These are phyloP conservation scores for Ehretia macrophylla DNA, from an alignment of 257 asterid genomes.

Conservation along the genomic window DNA sequence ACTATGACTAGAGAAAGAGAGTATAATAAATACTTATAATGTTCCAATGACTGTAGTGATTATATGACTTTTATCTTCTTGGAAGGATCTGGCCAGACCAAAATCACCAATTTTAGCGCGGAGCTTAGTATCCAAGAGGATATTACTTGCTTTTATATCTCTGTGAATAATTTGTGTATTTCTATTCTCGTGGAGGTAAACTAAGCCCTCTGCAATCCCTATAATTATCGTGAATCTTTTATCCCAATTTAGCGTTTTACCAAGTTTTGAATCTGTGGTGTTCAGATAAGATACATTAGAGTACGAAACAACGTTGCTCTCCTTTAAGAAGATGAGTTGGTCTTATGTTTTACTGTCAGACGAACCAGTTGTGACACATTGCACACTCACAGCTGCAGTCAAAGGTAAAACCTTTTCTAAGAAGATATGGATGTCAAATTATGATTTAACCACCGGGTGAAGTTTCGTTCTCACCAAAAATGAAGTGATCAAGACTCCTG, in stretches of 20 bases:
- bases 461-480: background rate
- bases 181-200: slow-evolving; percentile 62
- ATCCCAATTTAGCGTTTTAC: slow-evolving; percentile 35
- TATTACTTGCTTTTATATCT: slow-evolving; percentile 63
- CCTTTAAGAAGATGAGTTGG: no score
- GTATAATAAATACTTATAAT: slow-evolving; percentile 36
- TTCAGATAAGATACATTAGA: no score
- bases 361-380: no score
- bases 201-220: slow-evolving; percentile 73
- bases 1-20: background rate
- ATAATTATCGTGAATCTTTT: slow-evolving; percentile 42
- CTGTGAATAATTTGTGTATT: slow-evolving; percentile 56
- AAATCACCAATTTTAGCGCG: slow-evolving; percentile 69
- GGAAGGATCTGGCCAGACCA: slow-evolving; percentile 64
- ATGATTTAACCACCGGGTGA: no score
- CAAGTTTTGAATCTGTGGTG: background rate
- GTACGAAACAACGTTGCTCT: no score
- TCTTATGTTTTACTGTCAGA: no score
- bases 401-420: no score
- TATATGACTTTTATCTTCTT: slow-evolving; percentile 50
- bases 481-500: background rate
- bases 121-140: slow-evolving; percentile 51
- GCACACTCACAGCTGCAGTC: no score
- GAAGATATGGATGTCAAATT: no score
- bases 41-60: slow-evolving; percentile 75